A percentile compares a stretch with the other conserved stretches of the same genome.
phyloP scores from a whole-genome alignment of 768 basidiomycete species.

The Exsudoporus frostii region DNA sequence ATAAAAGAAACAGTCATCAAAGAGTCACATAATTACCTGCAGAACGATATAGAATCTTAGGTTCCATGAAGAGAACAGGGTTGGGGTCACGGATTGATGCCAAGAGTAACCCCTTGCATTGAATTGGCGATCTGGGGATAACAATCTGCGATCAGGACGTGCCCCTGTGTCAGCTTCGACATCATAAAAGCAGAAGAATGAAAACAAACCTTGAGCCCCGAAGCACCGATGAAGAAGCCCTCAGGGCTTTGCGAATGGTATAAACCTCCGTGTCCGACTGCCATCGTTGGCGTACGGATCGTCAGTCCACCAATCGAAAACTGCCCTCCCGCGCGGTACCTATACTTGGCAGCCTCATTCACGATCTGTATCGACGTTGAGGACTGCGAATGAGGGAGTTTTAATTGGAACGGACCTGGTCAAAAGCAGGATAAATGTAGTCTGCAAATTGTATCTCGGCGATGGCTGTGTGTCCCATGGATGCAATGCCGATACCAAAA shows the following conservation, averaged over 20 bases:
- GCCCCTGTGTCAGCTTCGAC: not conserved
- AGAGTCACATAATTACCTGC: conserved; percentile 45
- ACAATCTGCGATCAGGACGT: conserved; percentile 47
- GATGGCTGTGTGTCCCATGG: conserved; percentile 93
- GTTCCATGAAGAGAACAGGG: conserved; percentile 94
- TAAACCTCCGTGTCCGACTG: conserved; percentile 88
- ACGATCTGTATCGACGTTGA: conserved; percentile 56
- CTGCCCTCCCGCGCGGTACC: conserved; percentile 84
- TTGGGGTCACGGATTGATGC: conserved; percentile 89
- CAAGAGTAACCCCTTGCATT: conserved; percentile 91
- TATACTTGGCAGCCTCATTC: conserved; percentile 91
- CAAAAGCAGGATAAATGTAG: conserved; percentile 93
- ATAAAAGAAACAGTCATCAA: not conserved
- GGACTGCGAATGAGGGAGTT: not conserved
- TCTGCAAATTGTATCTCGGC: conserved; percentile 92
- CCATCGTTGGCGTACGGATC: conserved; percentile 83
- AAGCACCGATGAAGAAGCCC: conserved; percentile 88
- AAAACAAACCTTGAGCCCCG: conserved; percentile 72
- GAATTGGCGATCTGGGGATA: conserved; percentile 91
- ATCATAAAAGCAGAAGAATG: not conserved
- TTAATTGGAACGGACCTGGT: conserved; percentile 57
- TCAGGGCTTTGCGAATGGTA: conserved; percentile 97
- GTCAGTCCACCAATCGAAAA: conserved; percentile 83
- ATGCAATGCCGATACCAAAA: conserved; percentile 87
- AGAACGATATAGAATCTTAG: conserved; percentile 89